These are phyloP conservation scores for Petasospora rhodanensis DNA, from an alignment of 1,139 yeast species.

Conservation along the genomic window DNA sequence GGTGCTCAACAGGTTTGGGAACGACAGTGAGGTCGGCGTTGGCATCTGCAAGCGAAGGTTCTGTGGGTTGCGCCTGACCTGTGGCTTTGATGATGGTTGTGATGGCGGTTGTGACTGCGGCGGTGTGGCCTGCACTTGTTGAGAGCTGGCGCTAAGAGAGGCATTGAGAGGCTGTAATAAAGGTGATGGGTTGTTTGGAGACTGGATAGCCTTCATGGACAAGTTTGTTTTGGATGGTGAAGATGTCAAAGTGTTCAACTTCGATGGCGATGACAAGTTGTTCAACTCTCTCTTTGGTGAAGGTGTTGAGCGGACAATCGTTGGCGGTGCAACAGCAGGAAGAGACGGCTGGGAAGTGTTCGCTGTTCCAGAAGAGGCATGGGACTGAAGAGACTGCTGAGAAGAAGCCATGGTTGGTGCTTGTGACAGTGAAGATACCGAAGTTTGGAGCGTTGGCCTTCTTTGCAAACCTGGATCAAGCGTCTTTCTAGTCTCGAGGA, in stretches of 20 bases:
- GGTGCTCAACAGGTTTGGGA: slow-evolving; percentile 31
- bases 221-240: slow-evolving; percentile 21
- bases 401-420: not conserved
- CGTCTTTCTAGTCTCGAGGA: slow-evolving; percentile 36
- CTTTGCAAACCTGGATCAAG: slow-evolving; percentile 22
- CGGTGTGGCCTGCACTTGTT: slow-evolving; percentile 1
- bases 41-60: slow-evolving; percentile 47
- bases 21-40: slow-evolving; percentile 34
- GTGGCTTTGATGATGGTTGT: slow-evolving; percentile 28
- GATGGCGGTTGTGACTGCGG: slow-evolving; percentile 6
- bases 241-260: slow-evolving; percentile 12
- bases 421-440: slow-evolving; percentile 4
- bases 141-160: slow-evolving; percentile 8
- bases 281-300: slow-evolving; percentile 23
- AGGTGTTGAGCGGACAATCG: slow-evolving; percentile 20
- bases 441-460: too few relatives aligned
- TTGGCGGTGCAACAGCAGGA: slow-evolving; percentile 10
- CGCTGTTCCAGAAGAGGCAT: slow-evolving; percentile 1
- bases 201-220: slow-evolving; percentile 25
- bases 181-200: slow-evolving; percentile 24
- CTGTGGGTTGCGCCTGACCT: slow-evolving; percentile 29
- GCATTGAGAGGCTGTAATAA: slow-evolving; percentile 24
- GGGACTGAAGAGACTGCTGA: not conserved
- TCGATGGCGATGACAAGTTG: slow-evolving; percentile 20
- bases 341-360: slow-evolving; percentile 1